A percentile compares a stretch with the other conserved stretches of the same genome.
phyloP scores from a whole-genome alignment of 192 early-diverging fungal genomes.

The Blastocladiella britannica region DNA sequence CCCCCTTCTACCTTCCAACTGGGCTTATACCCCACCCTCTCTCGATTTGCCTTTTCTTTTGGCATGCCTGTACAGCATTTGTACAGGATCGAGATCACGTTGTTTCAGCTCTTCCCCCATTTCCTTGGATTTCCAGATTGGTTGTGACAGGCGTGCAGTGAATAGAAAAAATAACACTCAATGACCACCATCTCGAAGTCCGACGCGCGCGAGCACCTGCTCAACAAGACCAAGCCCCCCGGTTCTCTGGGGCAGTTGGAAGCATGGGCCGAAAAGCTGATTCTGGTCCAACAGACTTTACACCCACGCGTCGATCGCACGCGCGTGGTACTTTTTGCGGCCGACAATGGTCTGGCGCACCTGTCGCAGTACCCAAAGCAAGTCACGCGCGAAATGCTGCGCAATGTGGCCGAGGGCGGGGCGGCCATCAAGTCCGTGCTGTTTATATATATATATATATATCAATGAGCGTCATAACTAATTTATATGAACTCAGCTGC shows the following conservation, averaged over 20 bases:
- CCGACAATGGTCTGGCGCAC: conserved; percentile 10
- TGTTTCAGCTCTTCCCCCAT: too few relatives aligned
- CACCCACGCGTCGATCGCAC: conserved; percentile 6
- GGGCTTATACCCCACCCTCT: too few relatives aligned
- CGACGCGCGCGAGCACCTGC: conserved; percentile 5
- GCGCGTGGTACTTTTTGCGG: conserved; percentile 8
- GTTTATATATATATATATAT: too few relatives aligned
- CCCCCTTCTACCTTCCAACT: too few relatives aligned
- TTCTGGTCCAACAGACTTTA: conserved; percentile 5
- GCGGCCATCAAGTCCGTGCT: conserved; percentile 11
- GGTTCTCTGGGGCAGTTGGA: conserved; percentile 8
- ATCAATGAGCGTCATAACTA: not conserved
- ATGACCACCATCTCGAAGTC: not conserved
- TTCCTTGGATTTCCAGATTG: too few relatives aligned
- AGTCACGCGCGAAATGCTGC: conserved; percentile 11
- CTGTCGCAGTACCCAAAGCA: conserved; percentile 10
- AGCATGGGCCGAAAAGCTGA: conserved; percentile 4
- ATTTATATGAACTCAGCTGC: not conserved
- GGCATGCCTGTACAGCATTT: too few relatives aligned
- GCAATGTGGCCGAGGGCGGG: conserved; percentile 7
- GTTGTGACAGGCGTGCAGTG: too few relatives aligned
- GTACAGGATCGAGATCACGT: too few relatives aligned
- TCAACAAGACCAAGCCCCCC: conserved; percentile 11
- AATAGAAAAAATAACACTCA: not conserved
- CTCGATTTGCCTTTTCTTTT: too few relatives aligned